Percentiles rank a stretch among this genome's conserved stretches.
These are phyloP conservation scores for Zymoseptoria crescenta DNA, from an alignment of 2,329 filamentous ascomycete species.

Conservation along the genomic window DNA sequence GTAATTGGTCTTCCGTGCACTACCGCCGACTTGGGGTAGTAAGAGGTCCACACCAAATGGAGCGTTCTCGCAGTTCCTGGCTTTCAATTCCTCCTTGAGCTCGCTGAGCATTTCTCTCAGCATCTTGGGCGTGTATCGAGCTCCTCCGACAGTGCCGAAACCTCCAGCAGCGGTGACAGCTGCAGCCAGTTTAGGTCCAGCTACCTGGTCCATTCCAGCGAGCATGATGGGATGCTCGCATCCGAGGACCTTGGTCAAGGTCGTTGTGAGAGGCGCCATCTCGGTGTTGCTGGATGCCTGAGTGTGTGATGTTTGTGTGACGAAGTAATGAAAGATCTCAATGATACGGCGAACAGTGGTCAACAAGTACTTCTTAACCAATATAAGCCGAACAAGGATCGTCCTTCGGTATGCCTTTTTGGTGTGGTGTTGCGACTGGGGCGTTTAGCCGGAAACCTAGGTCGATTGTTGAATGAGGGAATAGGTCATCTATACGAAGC, in stretches of 20 bases:
- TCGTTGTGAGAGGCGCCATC: constrained; percentile 57
- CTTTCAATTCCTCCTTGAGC: constrained; percentile 73
- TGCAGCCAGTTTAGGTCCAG: constrained; percentile 87
- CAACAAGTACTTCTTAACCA: background rate
- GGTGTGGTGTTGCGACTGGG: background rate
- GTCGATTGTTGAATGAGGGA: background rate
- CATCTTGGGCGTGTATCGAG: constrained; percentile 94
- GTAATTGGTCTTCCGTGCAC: constrained; percentile 79
- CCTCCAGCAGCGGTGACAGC: constrained; percentile 94
- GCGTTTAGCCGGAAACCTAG: background rate
- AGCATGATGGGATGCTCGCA: constrained; percentile 93
- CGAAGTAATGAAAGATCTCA: background rate
- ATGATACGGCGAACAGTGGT: too few species aligned
- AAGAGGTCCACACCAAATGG: constrained; percentile 90
- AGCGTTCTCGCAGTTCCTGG: constrained; percentile 62
- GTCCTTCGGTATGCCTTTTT: background rate
- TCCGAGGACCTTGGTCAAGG: constrained; percentile 85
- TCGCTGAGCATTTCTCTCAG: constrained; percentile 86
- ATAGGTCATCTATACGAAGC: background rate
- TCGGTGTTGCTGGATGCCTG: constrained; percentile 40
- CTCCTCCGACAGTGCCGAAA: constrained; percentile 87
- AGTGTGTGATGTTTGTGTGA: too few species aligned
- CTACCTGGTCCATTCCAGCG: constrained; percentile 97
- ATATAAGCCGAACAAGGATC: background rate
- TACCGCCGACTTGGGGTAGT: constrained; percentile 86